Conservation (phyloP, 2,329 filamentous ascomycete species). For the Zymoseptoria brevis region DNA sequence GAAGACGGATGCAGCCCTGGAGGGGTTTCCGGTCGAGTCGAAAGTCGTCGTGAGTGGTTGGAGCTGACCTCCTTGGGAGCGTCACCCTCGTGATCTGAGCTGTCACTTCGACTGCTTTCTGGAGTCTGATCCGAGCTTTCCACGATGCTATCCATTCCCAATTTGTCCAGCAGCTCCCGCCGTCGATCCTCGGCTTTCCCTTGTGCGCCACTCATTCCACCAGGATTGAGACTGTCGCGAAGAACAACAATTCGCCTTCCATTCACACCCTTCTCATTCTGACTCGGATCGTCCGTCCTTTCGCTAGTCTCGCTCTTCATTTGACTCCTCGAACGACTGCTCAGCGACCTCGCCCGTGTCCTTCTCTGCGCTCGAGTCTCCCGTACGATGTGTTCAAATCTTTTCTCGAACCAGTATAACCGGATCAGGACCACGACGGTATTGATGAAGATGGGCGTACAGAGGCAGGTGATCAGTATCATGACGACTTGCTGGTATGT, state of each 20-base stretch:
- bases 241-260: slow-evolving; percentile 60
- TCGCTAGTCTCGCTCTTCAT: slow-evolving; percentile 7
- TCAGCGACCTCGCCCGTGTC: slow-evolving; percentile 53
- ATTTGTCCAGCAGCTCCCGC: slow-evolving; percentile 36
- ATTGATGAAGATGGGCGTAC: slow-evolving; percentile 78
- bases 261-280: slow-evolving; percentile 56
- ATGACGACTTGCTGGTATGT: slow-evolving; percentile 53
- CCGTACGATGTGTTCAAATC: slow-evolving; percentile 74
- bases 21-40: neutral
- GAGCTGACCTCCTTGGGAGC: slow-evolving; percentile 1
- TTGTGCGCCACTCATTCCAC: slow-evolving; percentile 42
- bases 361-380: slow-evolving; percentile 62
- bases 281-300: slow-evolving; percentile 39
- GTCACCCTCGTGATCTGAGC: slow-evolving; percentile 3
- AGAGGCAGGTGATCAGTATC: slow-evolving; percentile 62
- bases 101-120: slow-evolving; percentile 23
- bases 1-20: neutral
- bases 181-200: slow-evolving; percentile 43
- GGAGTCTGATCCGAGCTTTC: slow-evolving; percentile 29
- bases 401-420: slow-evolving; percentile 96
- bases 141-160: slow-evolving; percentile 31
- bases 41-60: neutral
- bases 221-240: slow-evolving; percentile 36
- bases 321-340: slow-evolving; percentile 28
- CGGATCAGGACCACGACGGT: slow-evolving; percentile 83